Evolutionary conservation across 1,139 yeast genomes (phyloP).

Genomic region (Yamadazyma diospyri): DNA sequence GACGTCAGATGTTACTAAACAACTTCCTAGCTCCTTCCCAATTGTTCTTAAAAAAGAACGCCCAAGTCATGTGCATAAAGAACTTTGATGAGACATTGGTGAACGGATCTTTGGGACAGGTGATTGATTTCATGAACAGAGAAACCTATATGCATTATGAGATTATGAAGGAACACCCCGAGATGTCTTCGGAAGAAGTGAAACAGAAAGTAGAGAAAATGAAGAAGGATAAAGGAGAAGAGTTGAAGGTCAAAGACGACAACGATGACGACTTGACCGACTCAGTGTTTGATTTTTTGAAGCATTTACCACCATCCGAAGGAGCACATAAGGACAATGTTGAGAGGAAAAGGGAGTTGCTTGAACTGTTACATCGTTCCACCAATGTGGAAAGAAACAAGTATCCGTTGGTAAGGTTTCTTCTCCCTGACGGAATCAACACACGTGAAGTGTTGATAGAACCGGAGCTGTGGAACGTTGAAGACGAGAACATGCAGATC

Average conservation of each 20-base stretch:
- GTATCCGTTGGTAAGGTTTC: conserved; percentile 76
- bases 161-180: conserved; percentile 20
- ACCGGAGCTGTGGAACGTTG: conserved; percentile 43
- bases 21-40: conserved; percentile 70
- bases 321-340: conserved; percentile 14
- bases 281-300: conserved; percentile 23
- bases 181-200: conserved; percentile 15
- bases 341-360: conserved; percentile 20
- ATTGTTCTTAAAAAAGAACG: conserved; percentile 67
- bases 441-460: conserved; percentile 60
- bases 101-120: conserved; percentile 89
- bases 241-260: conserved; percentile 3
- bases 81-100: conserved; percentile 85
- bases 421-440: conserved; percentile 59
- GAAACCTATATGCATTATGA: conserved; percentile 30
- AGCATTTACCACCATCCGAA: conserved; percentile 8
- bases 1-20: conserved; percentile 44
- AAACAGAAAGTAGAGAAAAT: conserved; percentile 9
- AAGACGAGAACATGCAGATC: conserved; percentile 31
- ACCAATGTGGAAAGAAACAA: conserved; percentile 25
- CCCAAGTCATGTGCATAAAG: conserved; percentile 96
- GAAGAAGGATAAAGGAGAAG: conserved; percentile 7
- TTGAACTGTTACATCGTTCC: conserved; percentile 14
- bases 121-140: conserved; percentile 43
- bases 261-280: conserved; percentile 16